These are phyloP conservation scores for Penicillium desertorum DNA, from an alignment of 495 filamentous ascomycete genomes.

Conservation along the genomic window DNA sequence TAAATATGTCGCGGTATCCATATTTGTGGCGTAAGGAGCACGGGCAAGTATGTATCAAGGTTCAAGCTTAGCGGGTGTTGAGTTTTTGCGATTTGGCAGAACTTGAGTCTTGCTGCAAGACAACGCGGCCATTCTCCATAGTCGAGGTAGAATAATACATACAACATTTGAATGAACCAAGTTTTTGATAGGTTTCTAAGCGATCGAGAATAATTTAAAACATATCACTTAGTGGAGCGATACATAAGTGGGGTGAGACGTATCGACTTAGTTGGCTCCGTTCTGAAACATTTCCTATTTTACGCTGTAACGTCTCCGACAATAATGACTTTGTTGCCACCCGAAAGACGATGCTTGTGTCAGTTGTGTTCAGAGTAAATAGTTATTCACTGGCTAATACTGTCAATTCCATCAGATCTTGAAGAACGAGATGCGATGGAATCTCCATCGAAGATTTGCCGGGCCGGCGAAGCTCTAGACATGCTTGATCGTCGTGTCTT, in stretches of 20 bases:
- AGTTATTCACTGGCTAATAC: not conserved
- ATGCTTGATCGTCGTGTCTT: conserved; percentile 17
- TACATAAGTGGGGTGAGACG: conserved; percentile 21
- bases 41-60: not conserved
- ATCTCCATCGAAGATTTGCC: not conserved
- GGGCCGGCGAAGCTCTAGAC: conserved; percentile 21
- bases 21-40: conserved; percentile 14
- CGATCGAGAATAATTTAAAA: conserved; percentile 7
- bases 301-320: conserved; percentile 12
- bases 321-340: conserved; percentile 9
- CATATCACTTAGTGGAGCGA: conserved; percentile 2
- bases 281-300: conserved; percentile 27
- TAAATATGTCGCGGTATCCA: conserved; percentile 10
- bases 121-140: not conserved
- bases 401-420: not conserved
- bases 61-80: not conserved
- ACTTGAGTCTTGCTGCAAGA: not conserved
- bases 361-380: not conserved
- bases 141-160: not conserved
- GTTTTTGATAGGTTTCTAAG: conserved; percentile 2
- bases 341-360: not conserved
- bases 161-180: not conserved
- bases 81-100: not conserved
- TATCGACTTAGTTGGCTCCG: conserved; percentile 14
- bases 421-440: not conserved